Evolutionary conservation across 2,329 filamentous ascomycete genomes (phyloP).

Genomic region (Sphaerostilbella broomeana): DNA sequence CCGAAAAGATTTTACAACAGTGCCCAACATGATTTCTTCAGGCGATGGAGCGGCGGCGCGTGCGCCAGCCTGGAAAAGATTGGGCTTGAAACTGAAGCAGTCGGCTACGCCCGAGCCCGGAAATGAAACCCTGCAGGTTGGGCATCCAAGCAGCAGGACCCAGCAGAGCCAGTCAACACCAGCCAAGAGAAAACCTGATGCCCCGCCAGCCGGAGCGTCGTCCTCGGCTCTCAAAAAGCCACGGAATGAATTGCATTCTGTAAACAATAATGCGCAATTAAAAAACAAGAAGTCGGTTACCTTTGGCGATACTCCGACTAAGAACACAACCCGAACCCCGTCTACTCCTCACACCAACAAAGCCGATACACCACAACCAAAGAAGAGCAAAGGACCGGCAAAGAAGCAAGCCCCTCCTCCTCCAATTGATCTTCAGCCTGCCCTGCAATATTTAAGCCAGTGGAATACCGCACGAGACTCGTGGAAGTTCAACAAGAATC

Average conservation of each 20-base stretch:
- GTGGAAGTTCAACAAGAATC: slow-evolving; percentile 97
- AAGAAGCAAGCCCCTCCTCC: slow-evolving; percentile 35
- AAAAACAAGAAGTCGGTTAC: slow-evolving; percentile 43
- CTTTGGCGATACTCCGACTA: slow-evolving; percentile 39
- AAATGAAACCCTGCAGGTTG: slow-evolving; percentile 28
- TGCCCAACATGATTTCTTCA: slow-evolving; percentile 37
- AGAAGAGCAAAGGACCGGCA: slow-evolving; percentile 32
- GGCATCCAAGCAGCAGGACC: slow-evolving; percentile 32
- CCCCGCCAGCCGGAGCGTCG: slow-evolving; percentile 26
- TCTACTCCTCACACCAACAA: no score
- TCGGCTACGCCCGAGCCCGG: slow-evolving; percentile 27
- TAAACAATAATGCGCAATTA: slow-evolving; percentile 23
- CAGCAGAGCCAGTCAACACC: slow-evolving; percentile 23
- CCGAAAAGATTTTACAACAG: slow-evolving; percentile 7
- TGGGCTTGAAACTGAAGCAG: slow-evolving; percentile 56
- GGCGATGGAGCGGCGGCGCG: slow-evolving; percentile 37
- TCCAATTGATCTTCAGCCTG: slow-evolving; percentile 48
- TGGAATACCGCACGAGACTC: slow-evolving; percentile 62
- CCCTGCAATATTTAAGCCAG: slow-evolving; percentile 68
- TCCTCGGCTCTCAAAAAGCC: slow-evolving; percentile 29
- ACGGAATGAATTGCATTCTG: slow-evolving; percentile 25
- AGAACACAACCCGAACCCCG: slow-evolving; percentile 21
- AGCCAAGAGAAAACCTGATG: slow-evolving; percentile 35
- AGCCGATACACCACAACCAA: slow-evolving; percentile 25
- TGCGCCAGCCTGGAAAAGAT: slow-evolving; percentile 55